Evolutionary conservation across 768 basidiomycete genomes (phyloP).

Genomic region (Mycena amicta): DNA sequence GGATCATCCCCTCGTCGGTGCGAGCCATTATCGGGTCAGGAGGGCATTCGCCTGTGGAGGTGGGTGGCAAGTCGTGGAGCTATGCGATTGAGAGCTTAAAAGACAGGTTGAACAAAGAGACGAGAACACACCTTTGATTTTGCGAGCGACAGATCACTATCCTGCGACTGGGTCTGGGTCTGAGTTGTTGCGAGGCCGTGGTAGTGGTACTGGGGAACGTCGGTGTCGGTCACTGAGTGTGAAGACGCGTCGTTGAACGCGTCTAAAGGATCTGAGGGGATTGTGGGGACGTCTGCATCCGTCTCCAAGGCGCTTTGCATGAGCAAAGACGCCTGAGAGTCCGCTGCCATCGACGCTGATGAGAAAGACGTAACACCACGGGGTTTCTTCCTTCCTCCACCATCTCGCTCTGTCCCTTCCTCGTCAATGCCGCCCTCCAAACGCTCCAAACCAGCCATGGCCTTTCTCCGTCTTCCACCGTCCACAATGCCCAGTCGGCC

Average conservation of each 20-base stretch:
- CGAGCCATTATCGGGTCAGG: background rate
- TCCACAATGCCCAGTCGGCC: constrained; percentile 3
- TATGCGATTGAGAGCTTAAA: constrained; percentile 13
- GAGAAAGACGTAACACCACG: background rate
- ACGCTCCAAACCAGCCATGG: background rate
- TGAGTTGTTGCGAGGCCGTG: constrained; percentile 60
- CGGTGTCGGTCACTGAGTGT: constrained; percentile 39
- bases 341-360: background rate
- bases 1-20: constrained; percentile 26
- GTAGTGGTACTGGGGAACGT: constrained; percentile 54
- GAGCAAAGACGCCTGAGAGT: constrained; percentile 50
- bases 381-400: background rate
- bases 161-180: constrained; percentile 49
- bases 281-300: constrained; percentile 19
- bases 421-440: background rate
- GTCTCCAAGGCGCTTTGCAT: constrained; percentile 47
- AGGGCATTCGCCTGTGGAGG: background rate
- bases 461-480: background rate
- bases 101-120: constrained; percentile 21
- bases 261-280: constrained; percentile 24
- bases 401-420: background rate
- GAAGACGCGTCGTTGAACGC: constrained; percentile 40
- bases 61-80: constrained; percentile 5
- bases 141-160: constrained; percentile 25
- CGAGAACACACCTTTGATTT: constrained; percentile 47